Evolutionary conservation across 2,329 filamentous ascomycete species (phyloP).

Genomic region (Colletotrichum spinosum): DNA sequence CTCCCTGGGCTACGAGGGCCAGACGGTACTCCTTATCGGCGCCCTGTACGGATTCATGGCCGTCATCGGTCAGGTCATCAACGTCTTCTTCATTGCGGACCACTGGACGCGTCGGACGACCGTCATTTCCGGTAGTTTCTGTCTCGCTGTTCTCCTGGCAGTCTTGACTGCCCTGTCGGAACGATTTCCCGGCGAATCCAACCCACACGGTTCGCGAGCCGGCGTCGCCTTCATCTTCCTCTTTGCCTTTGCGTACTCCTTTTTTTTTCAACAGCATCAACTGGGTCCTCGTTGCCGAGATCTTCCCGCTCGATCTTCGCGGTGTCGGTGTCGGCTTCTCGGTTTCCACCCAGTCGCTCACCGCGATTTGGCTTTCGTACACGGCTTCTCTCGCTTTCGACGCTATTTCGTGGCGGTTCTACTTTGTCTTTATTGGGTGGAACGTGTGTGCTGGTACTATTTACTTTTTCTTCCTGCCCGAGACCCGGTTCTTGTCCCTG

Average conservation of each 20-base stretch:
- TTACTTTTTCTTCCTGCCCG: slow-evolving; percentile 49
- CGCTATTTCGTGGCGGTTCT: slow-evolving; percentile 45
- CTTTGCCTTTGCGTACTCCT: slow-evolving; percentile 44
- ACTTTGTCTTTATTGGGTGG: slow-evolving; percentile 48
- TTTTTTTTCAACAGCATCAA: slow-evolving; percentile 49
- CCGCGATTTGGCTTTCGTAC: slow-evolving; percentile 46
- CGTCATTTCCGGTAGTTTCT: neutral
- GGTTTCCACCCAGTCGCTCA: slow-evolving; percentile 44
- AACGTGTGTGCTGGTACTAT: slow-evolving; percentile 45
- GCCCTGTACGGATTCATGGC: slow-evolving; percentile 54
- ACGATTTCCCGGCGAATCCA: slow-evolving; percentile 35
- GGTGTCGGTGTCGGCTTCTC: slow-evolving; percentile 42
- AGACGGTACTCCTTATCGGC: slow-evolving; percentile 59
- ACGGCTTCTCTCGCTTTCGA: slow-evolving; percentile 44
- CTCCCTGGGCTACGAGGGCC: slow-evolving; percentile 60
- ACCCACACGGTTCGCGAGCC: slow-evolving; percentile 39
- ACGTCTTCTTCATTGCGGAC: slow-evolving; percentile 44
- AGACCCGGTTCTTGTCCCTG: slow-evolving; percentile 47
- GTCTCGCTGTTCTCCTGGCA: neutral
- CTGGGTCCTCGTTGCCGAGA: slow-evolving; percentile 46
- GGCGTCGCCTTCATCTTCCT: slow-evolving; percentile 48
- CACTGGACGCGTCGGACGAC: slow-evolving; percentile 42
- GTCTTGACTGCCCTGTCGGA: slow-evolving; percentile 41
- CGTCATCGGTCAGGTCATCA: slow-evolving; percentile 45
- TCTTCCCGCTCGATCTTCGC: slow-evolving; percentile 44